These are phyloP conservation scores for Podospora anserina DNA, from an alignment of 495 filamentous ascomycete genomes.

Conservation along the genomic window DNA sequence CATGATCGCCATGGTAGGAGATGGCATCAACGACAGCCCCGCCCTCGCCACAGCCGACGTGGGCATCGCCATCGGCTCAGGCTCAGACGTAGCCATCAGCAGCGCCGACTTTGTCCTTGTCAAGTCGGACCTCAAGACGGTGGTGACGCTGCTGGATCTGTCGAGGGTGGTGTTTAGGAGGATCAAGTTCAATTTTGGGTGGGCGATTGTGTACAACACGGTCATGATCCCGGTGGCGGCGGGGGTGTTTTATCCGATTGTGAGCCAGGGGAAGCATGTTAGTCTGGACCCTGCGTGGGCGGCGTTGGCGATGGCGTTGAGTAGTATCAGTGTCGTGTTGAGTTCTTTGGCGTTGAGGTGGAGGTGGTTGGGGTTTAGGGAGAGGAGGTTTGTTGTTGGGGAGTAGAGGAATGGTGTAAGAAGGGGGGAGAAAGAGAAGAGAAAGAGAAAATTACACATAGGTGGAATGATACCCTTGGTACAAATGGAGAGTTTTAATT, in stretches of 20 bases:
- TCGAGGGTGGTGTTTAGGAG: constrained; percentile 68
- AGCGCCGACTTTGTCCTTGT: constrained; percentile 84
- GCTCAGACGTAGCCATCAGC: constrained; percentile 79
- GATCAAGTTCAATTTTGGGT: constrained; percentile 82
- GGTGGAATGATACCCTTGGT: constrained; percentile 1
- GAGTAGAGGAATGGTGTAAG: not conserved
- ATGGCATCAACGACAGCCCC: constrained; percentile 87
- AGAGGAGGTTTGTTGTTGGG: constrained; percentile 19
- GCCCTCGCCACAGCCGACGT: constrained; percentile 78
- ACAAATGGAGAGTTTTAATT: not conserved
- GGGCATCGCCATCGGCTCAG: constrained; percentile 78
- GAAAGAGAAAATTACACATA: not conserved
- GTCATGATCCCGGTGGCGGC: constrained; percentile 79
- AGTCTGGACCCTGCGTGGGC: constrained; percentile 80
- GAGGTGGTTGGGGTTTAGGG: constrained; percentile 49
- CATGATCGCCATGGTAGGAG: constrained; percentile 61
- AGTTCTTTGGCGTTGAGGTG: constrained; percentile 67
- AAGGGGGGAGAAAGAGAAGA: not conserved
- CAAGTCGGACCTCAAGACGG: constrained; percentile 62
- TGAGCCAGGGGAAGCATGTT: constrained; percentile 49
- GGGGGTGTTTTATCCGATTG: constrained; percentile 71
- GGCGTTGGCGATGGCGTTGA: constrained; percentile 80
- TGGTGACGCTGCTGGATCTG: constrained; percentile 71
- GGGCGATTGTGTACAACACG: constrained; percentile 85
- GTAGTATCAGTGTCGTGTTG: constrained; percentile 74